These are phyloP conservation scores for Solanum dulcamara DNA, from an alignment of 257 asterid species.

Conservation along the genomic window DNA sequence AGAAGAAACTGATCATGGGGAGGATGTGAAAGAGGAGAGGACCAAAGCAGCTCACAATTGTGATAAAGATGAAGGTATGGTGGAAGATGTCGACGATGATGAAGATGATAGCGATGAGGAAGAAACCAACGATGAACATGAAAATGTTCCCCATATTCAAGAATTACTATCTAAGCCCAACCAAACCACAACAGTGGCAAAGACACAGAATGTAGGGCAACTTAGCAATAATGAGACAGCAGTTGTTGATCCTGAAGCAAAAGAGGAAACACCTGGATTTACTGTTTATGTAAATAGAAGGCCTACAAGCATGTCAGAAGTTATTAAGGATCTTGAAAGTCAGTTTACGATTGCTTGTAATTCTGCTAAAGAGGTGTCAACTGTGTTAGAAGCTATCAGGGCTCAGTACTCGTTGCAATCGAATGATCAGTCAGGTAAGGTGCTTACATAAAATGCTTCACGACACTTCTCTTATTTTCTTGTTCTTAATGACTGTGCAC, in stretches of 20 bases:
- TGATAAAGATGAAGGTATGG: conserved; percentile 51
- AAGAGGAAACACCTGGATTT: conserved; percentile 78
- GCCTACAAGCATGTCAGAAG: conserved; percentile 87
- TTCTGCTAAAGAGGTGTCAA: conserved; percentile 63
- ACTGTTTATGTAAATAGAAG: conserved; percentile 78
- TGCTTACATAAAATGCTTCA: not conserved
- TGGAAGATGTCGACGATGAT: conserved; percentile 54
- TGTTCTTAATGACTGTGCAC: not conserved
- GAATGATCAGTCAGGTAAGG: conserved; percentile 55
- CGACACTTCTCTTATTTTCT: not conserved
- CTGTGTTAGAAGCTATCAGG: conserved; percentile 63
- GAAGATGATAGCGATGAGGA: conserved; percentile 1
- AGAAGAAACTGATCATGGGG: conserved; percentile 46
- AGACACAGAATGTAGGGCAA: conserved; percentile 44
- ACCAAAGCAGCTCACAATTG: conserved; percentile 14
- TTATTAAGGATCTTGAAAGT: conserved; percentile 79
- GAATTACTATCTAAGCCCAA: conserved; percentile 21
- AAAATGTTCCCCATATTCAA: conserved; percentile 20
- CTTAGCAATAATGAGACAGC: conserved; percentile 47
- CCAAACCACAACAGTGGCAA: conserved; percentile 42
- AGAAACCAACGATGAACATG: conserved; percentile 34
- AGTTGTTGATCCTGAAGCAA: conserved; percentile 40
- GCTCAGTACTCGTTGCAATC: conserved; percentile 57
- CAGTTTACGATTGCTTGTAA: conserved; percentile 65
- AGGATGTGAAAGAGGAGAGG: conserved; percentile 22